A percentile compares a stretch with the other conserved stretches of the same genome.
Evolutionary conservation across 768 basidiomycete species (phyloP).

Genomic region (Cubamyces lactineus): DNA sequence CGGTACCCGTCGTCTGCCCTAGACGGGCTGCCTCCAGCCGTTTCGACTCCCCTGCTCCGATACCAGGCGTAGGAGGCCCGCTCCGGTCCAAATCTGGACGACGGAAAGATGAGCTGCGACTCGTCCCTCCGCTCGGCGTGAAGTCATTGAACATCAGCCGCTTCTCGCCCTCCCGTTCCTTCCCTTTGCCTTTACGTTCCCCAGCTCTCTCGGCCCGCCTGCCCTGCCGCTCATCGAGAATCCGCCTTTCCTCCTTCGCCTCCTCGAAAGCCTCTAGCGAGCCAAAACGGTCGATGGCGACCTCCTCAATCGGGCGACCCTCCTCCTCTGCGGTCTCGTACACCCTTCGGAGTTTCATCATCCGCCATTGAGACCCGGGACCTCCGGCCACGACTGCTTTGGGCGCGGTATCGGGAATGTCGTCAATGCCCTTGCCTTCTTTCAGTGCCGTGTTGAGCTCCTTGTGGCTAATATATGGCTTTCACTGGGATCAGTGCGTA

Average conservation of each 20-base stretch:
- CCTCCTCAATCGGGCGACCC: conserved; percentile 66
- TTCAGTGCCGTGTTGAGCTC: conserved; percentile 66
- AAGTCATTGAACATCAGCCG: conserved; percentile 73
- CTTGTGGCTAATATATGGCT: conserved; percentile 63
- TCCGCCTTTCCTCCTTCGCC: conserved; percentile 81
- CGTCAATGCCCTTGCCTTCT: conserved; percentile 43
- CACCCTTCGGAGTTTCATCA: conserved; percentile 91
- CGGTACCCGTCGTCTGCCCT: conserved; percentile 58
- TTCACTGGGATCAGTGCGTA: conserved; percentile 16
- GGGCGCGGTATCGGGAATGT: conserved; percentile 46
- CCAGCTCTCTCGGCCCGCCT: conserved; percentile 46
- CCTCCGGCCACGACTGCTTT: conserved; percentile 76
- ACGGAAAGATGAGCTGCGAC: conserved; percentile 86
- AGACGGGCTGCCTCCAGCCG: conserved; percentile 65
- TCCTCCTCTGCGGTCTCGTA: conserved; percentile 93
- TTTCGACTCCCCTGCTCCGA: conserved; percentile 32
- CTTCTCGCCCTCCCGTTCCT: conserved; percentile 42
- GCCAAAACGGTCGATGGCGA: conserved; percentile 89
- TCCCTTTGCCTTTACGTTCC: conserved; percentile 40
- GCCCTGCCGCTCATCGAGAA: conserved; percentile 82
- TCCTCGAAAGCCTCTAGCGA: conserved; percentile 85
- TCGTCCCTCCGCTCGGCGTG: conserved; percentile 61
- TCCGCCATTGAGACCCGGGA: conserved; percentile 94
- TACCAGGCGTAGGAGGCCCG: conserved; percentile 52
- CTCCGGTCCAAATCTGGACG: conserved; percentile 64